These are phyloP conservation scores for Globisporangium heterothallicum DNA, from an alignment of 352 stramenopile species.

Conservation along the genomic window DNA sequence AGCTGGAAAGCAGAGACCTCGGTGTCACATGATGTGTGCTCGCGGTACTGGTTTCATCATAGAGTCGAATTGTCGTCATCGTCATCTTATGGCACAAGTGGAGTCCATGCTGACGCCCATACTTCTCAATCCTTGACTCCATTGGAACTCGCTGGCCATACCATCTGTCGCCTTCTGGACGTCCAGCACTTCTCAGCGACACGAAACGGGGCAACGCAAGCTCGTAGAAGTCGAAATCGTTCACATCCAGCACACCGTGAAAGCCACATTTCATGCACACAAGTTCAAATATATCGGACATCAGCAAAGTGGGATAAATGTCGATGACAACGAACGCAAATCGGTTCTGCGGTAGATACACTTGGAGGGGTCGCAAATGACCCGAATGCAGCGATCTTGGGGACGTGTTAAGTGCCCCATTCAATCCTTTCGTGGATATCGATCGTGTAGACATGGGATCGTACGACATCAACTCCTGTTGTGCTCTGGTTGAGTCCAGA, in stretches of 20 bases:
- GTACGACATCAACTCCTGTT: constrained; percentile 52
- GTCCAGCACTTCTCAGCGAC: constrained; percentile 75
- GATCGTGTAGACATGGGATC: constrained; percentile 61
- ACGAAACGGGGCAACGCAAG: constrained; percentile 78
- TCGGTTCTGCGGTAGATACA: constrained; percentile 83
- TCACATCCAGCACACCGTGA: constrained; percentile 54
- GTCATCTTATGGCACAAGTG: constrained; percentile 82
- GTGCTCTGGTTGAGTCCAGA: constrained; percentile 41
- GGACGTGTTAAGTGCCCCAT: constrained; percentile 21
- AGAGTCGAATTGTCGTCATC: constrained; percentile 86
- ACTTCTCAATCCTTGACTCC: constrained; percentile 46
- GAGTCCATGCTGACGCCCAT: constrained; percentile 61
- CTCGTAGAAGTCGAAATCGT: constrained; percentile 86
- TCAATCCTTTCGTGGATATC: constrained; percentile 29
- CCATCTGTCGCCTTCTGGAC: constrained; percentile 80
- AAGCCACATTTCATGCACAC: constrained; percentile 79
- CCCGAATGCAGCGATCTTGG: constrained; percentile 38
- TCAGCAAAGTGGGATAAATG: constrained; percentile 37
- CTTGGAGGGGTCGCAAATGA: constrained; percentile 46
- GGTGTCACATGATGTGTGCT: constrained; percentile 81
- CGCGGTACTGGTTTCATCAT: constrained; percentile 82
- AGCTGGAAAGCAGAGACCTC: constrained; percentile 62
- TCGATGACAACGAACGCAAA: constrained; percentile 80
- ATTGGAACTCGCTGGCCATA: constrained; percentile 73
- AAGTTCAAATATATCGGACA: constrained; percentile 72